These are phyloP conservation scores for Pyrrhoderma lamaoense DNA, from an alignment of 1,284 basidiomycete species.

Conservation along the genomic window DNA sequence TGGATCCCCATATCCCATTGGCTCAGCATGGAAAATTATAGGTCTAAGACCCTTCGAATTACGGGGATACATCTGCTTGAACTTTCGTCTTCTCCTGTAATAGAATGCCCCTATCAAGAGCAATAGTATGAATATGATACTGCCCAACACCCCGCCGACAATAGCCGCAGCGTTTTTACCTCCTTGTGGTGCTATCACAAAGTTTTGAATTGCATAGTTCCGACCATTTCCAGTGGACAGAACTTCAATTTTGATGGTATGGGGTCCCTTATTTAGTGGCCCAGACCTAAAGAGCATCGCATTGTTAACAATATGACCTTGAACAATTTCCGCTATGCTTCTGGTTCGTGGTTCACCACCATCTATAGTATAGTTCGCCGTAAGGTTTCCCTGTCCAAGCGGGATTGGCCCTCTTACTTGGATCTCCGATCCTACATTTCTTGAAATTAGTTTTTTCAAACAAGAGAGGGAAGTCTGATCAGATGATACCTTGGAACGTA, in stretches of 20 bases:
- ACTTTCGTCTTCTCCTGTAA: not conserved
- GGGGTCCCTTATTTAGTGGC: not conserved
- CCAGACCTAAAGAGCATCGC: conserved; percentile 8
- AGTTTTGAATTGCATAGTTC: conserved; percentile 4
- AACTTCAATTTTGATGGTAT: conserved; percentile 2
- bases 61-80: not conserved
- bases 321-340: not conserved
- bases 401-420: conserved; percentile 5
- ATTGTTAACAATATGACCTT: not conserved
- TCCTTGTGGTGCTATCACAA: not conserved
- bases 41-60: not conserved
- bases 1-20: not conserved
- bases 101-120: not conserved
- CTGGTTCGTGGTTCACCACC: not conserved
- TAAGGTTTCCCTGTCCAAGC: conserved; percentile 2
- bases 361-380: conserved; percentile 16
- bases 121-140: conserved; percentile 1
- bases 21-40: conserved; percentile 5
- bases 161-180: conserved; percentile 1
- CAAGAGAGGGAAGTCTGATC: not conserved
- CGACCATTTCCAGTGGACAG: conserved; percentile 8
- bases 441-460: conserved; percentile 1
- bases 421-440: conserved; percentile 3
- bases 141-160: conserved; percentile 3
- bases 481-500: not conserved